Conservation (phyloP, 352 stramenopile species). For the Phytophthora sansomeana region DNA sequence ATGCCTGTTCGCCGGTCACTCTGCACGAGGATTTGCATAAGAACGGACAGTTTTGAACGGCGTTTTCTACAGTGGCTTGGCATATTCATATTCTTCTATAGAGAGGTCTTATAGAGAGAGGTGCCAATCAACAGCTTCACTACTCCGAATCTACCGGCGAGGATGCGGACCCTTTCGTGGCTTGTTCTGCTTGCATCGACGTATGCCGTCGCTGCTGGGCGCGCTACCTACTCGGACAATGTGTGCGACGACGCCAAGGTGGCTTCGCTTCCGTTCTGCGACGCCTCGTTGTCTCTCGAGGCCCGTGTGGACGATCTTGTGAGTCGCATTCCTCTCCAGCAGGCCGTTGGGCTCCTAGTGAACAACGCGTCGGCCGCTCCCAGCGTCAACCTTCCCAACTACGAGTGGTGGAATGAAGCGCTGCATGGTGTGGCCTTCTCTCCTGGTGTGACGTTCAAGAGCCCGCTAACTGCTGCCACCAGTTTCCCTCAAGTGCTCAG, state of each 20-base stretch:
- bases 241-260: conserved; percentile 61
- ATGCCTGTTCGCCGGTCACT: no score
- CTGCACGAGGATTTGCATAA: no score
- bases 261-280: conserved; percentile 70
- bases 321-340: conserved; percentile 60
- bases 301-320: conserved; percentile 78
- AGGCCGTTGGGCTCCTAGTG: conserved; percentile 75
- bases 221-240: conserved; percentile 44
- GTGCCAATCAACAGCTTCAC: conserved; percentile 29
- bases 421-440: conserved; percentile 88
- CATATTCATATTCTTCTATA: neutral
- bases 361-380: conserved; percentile 57
- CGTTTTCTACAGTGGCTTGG: no score
- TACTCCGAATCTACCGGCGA: conserved; percentile 21
- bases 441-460: conserved; percentile 64
- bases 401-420: conserved; percentile 92
- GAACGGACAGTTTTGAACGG: no score
- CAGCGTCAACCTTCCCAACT: conserved; percentile 58
- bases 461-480: conserved; percentile 74
- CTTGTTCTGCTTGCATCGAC: conserved; percentile 13
- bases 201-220: neutral
- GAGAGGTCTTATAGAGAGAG: conserved; percentile 25
- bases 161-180: conserved; percentile 15
- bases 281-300: conserved; percentile 55
- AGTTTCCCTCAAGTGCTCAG: conserved; percentile 90